phyloP scores from a whole-genome alignment of 2,329 filamentous ascomycete species.

The Talaromyces verruculosus region DNA sequence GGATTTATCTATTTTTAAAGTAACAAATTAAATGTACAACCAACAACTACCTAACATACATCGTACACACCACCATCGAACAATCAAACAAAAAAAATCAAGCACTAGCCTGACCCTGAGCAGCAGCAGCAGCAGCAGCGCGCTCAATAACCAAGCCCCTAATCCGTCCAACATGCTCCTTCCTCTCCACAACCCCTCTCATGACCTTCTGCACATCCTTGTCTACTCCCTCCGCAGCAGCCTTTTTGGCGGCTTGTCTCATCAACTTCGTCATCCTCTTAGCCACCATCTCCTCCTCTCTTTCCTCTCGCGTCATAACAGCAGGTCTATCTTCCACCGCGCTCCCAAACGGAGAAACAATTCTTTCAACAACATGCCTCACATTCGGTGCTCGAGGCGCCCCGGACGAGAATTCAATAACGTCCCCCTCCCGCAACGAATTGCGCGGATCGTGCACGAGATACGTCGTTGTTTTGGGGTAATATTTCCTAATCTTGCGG shows the following conservation, averaged over 20 bases:
- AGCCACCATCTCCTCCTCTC: slow-evolving; percentile 32
- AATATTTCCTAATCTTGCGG: slow-evolving; percentile 39
- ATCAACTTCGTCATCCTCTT: slow-evolving; percentile 37
- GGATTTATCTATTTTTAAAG: neutral
- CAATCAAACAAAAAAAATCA: neutral
- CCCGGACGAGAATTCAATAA: slow-evolving; percentile 46
- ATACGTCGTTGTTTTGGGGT: slow-evolving; percentile 36
- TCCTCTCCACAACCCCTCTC: slow-evolving; percentile 18
- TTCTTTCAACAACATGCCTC: slow-evolving; percentile 44
- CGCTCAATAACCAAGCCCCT: slow-evolving; percentile 34
- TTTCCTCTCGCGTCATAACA: slow-evolving; percentile 38
- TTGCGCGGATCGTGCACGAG: slow-evolving; percentile 43
- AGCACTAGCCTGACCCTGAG: neutral
- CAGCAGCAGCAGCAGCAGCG: slow-evolving; percentile 16
- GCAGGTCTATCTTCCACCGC: slow-evolving; percentile 39
- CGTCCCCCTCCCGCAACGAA: slow-evolving; percentile 45
- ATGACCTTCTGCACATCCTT: slow-evolving; percentile 28
- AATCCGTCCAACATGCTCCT: slow-evolving; percentile 33
- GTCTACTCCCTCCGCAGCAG: slow-evolving; percentile 23
- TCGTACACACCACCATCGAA: neutral
- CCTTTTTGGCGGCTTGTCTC: slow-evolving; percentile 31
- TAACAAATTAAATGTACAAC: slow-evolving; percentile 9
- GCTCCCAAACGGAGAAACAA: slow-evolving; percentile 43
- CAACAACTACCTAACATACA: neutral
- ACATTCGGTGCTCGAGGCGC: slow-evolving; percentile 40